A percentile compares a stretch with the other conserved stretches of the same genome.
Evolutionary conservation across 768 basidiomycete genomes (phyloP).

Genomic region (Favolaschia claudopus): DNA sequence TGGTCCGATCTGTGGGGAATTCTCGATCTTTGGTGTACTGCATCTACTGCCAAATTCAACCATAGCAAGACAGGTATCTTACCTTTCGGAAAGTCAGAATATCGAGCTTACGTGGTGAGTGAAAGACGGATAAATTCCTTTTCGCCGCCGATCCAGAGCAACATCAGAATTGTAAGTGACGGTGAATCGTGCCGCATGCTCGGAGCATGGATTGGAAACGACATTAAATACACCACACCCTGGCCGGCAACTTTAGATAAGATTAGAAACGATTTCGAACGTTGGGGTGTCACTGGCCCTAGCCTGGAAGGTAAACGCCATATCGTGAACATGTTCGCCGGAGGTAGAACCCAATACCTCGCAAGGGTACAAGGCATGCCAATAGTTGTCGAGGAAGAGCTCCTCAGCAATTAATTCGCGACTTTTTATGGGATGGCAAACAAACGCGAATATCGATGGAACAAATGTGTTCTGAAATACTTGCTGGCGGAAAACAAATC

Average conservation of each 20-base stretch:
- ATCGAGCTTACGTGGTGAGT: background rate
- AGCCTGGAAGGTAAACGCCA: conserved; percentile 23
- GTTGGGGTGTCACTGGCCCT: conserved; percentile 2
- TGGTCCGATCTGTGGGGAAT: conserved; percentile 32
- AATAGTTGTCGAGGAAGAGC: conserved; percentile 4
- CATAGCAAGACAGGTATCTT: conserved; percentile 44
- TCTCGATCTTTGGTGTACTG: conserved; percentile 47
- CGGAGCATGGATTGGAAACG: conserved; percentile 4
- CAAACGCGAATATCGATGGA: background rate
- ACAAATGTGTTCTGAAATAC: too few relatives aligned
- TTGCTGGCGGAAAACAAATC: background rate
- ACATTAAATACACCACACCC: background rate
- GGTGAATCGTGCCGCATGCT: conserved; percentile 1
- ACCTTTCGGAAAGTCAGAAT: background rate
- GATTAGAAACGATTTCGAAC: background rate
- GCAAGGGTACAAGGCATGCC: conserved; percentile 37
- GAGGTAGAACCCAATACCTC: conserved; percentile 33
- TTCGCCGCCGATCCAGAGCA: background rate
- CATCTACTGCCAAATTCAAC: conserved; percentile 51
- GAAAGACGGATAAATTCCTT: background rate
- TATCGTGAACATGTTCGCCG: conserved; percentile 29
- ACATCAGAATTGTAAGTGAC: background rate
- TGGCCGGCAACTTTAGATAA: background rate
- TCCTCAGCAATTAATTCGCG: background rate
- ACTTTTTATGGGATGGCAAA: conserved; percentile 9